These are phyloP conservation scores for Magnusiomyces paraingens DNA, from an alignment of 1,139 yeast genomes.

Conservation along the genomic window DNA sequence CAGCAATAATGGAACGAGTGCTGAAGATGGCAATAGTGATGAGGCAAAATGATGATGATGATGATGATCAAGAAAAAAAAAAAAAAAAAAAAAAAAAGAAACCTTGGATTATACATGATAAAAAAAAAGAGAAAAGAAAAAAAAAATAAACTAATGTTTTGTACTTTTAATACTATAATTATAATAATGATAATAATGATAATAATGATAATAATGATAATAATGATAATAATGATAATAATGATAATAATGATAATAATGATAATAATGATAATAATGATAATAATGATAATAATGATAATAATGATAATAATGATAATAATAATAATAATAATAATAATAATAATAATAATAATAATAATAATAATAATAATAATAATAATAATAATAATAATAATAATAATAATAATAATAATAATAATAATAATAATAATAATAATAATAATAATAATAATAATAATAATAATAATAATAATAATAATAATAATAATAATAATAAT, in stretches of 20 bases:
- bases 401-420: too few species aligned
- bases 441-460: too few species aligned
- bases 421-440: too few species aligned
- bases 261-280: not conserved
- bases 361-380: not conserved
- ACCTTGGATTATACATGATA: too few species aligned
- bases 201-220: not conserved
- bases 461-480: not conserved
- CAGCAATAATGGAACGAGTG: not conserved
- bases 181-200: not conserved
- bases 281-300: not conserved
- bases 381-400: too few species aligned
- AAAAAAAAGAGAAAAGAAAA: not conserved
- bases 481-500: not conserved
- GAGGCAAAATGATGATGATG: not conserved
- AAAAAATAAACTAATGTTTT: not conserved
- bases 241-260: not conserved
- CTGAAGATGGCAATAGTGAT: not conserved
- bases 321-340: not conserved
- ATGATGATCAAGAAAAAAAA: not conserved
- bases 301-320: not conserved
- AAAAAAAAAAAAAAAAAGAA: too few species aligned
- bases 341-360: not conserved
- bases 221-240: not conserved
- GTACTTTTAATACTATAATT: not conserved